Conservation (phyloP, 2,329 filamentous ascomycete species). For the Fonsecaea nubica region DNA sequence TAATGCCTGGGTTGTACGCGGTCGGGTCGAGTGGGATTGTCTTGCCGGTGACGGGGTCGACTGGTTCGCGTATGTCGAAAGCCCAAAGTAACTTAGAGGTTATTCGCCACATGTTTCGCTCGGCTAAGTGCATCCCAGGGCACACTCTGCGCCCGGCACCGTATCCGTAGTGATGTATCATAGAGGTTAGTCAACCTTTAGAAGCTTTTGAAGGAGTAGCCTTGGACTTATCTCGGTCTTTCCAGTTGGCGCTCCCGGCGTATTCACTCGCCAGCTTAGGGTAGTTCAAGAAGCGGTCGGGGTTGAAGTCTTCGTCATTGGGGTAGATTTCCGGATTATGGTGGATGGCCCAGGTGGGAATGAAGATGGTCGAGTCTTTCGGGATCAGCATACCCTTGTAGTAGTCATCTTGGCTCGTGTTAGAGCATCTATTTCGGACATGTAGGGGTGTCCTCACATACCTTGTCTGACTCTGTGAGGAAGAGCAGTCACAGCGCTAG, state of each 20-base stretch:
- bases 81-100: slow-evolving; percentile 4
- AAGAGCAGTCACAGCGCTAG: slow-evolving; percentile 18
- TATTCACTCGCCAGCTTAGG: slow-evolving; percentile 17
- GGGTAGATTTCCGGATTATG: slow-evolving; percentile 11
- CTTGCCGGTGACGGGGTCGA: slow-evolving; percentile 5
- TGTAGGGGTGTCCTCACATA: not conserved
- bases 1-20: slow-evolving; percentile 8
- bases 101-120: slow-evolving; percentile 3
- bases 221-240: not conserved
- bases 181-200: not conserved
- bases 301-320: slow-evolving; percentile 17
- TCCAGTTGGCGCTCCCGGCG: not conserved
- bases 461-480: slow-evolving; percentile 44
- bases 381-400: slow-evolving; percentile 59
- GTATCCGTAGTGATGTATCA: slow-evolving; percentile 1
- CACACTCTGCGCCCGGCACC: slow-evolving; percentile 5
- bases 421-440: not conserved
- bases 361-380: slow-evolving; percentile 50
- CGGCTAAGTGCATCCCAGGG: slow-evolving; percentile 12
- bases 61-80: slow-evolving; percentile 7
- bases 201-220: no score
- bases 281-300: slow-evolving; percentile 20
- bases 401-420: slow-evolving; percentile 48
- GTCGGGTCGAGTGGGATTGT: slow-evolving; percentile 6
- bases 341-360: slow-evolving; percentile 22